Percentiles rank a stretch among this genome's conserved stretches.
These are phyloP conservation scores for Oryza nivara DNA, from an alignment of 176 grass and related monocot genomes.

Conservation along the genomic window DNA sequence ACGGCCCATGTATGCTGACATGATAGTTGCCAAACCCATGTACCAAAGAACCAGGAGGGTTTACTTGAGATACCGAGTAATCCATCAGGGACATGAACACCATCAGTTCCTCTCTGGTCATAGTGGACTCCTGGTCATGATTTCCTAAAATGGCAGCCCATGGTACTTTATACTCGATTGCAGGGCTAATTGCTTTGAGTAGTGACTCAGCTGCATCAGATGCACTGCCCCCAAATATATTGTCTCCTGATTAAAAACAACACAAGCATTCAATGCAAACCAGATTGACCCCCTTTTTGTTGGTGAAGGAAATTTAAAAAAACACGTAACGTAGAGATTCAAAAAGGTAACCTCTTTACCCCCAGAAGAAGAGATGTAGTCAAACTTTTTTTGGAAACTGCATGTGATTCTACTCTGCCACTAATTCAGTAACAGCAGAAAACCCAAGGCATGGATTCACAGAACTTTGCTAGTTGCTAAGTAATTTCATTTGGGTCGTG, in stretches of 20 bases:
- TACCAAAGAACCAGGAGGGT: constrained; percentile 72
- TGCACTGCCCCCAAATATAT: constrained; percentile 92
- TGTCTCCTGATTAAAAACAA: constrained; percentile 72
- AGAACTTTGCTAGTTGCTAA: neutral
- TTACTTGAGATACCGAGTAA: constrained; percentile 88
- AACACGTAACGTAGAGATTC: neutral
- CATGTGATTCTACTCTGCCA: neutral
- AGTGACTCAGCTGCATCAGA: constrained; percentile 94
- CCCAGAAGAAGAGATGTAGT: neutral
- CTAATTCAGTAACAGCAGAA: neutral
- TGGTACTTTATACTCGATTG: constrained; percentile 65
- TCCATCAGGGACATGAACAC: constrained; percentile 87
- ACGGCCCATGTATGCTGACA: constrained; percentile 67
- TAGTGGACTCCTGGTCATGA: constrained; percentile 94
- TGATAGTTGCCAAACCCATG: constrained; percentile 93
- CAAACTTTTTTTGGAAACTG: neutral
- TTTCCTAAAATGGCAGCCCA: constrained; percentile 95
- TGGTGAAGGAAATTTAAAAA: constrained; percentile 10
- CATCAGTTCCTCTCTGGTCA: constrained; percentile 86
- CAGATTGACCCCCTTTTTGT: neutral
- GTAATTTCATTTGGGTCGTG: neutral
- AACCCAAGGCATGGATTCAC: neutral
- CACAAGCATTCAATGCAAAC: constrained; percentile 19
- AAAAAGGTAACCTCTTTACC: neutral
- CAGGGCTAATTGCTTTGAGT: constrained; percentile 73